Evolutionary conservation across 169 alveolate species (phyloP).

Genomic region (Theileria parva): DNA sequence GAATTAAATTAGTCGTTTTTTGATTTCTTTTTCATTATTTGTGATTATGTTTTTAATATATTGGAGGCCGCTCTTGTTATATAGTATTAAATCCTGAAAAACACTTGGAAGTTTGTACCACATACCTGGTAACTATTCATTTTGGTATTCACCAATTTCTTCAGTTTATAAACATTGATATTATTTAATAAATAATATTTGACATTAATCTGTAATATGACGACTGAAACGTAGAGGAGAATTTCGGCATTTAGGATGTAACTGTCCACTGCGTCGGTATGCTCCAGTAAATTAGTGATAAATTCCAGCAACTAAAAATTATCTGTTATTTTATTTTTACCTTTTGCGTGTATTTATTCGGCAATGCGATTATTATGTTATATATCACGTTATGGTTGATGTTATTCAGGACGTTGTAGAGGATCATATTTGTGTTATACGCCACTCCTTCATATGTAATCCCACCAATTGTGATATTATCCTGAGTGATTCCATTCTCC

Average conservation of each 20-base stretch:
- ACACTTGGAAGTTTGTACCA: background rate
- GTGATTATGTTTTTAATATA: background rate
- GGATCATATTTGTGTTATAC: background rate
- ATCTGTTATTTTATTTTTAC: background rate
- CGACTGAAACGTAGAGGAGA: background rate
- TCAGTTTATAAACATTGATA: background rate
- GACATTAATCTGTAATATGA: background rate
- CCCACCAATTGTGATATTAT: background rate
- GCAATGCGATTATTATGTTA: constrained; percentile 59
- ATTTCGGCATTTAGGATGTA: background rate
- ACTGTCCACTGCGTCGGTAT: background rate
- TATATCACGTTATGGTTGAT: constrained; percentile 44
- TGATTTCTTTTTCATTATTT: background rate
- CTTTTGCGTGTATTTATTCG: constrained; percentile 52
- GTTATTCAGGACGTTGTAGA: constrained; percentile 29
- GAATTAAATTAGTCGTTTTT: background rate
- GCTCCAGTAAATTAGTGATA: background rate
- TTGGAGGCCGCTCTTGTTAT: background rate
- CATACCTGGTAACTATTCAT: constrained; percentile 6
- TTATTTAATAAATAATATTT: constrained; percentile 3
- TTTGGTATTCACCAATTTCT: background rate
- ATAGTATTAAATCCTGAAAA: background rate
- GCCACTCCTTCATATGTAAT: background rate
- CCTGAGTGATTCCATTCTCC: background rate
- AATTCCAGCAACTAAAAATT: background rate